Evolutionary conservation across 2,329 filamentous ascomycete genomes (phyloP), one percentile per base, ranked within the genome.

Genomic region (Fusarium staphyleae): DNA sequence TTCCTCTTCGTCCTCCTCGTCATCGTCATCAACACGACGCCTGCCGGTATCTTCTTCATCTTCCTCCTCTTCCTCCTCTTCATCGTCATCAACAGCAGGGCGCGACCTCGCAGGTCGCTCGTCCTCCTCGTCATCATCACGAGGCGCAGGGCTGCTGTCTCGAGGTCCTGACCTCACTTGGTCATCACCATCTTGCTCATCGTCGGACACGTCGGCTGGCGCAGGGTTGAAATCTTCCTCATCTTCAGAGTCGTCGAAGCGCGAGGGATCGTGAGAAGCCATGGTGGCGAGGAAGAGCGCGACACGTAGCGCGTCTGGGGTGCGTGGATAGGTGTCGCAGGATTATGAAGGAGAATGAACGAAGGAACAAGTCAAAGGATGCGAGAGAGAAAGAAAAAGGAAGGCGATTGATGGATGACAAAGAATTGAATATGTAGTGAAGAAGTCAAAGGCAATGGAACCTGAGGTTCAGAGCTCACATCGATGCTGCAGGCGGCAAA

Each of bases 181-280:
- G 39, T 57, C 55, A 0, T 81, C 74, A 3, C 75, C 76, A 29
- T 72, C 75, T 16, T 68, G 69, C 45, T 76, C 74, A 5, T 75
- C 87, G 62, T 93, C 90, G 3, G 90, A 95, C 28, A 85, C 69
- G 52, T 91, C 85, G 55, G 85, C 88, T 15, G 88, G 87, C 41
- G 82, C 85, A 43, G 92, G 93, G 72, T 96, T 96, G 81, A 97
- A 96, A 72, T 93, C 89, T 55, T 90, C 87, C 66, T 96, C 92
- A 43, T 95, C 90, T 49, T 90, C 88, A 54, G 84, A 87, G 56
- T 87, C 84, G 66, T 85, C 80, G 68, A 78, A 81, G 57, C 78
- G 77, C 55, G 77, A 73, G 63, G 69, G 73, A 48, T 80, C 75
- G 67, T 75, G 77, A 33, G 78, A 75, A 80, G 84, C 83, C 52